Conservation (phyloP, 495 filamentous ascomycete species). For the Trichocladium antarcticum region DNA sequence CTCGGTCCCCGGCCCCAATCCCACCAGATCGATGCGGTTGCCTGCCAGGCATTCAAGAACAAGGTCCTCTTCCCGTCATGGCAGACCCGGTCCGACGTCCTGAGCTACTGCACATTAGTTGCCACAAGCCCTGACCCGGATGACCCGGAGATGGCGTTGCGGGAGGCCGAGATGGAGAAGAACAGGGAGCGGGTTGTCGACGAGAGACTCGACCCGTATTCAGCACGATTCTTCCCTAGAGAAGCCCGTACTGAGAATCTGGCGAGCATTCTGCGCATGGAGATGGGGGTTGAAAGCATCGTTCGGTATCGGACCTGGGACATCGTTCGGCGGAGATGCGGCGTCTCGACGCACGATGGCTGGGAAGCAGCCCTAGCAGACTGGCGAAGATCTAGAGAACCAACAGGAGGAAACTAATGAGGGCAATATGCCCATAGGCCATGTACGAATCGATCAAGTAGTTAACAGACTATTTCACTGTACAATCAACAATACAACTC, state of each 20-base stretch:
- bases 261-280: conserved; percentile 66
- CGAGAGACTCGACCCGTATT: conserved; percentile 89
- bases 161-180: conserved; percentile 57
- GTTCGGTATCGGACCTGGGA: conserved; percentile 75
- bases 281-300: conserved; percentile 78
- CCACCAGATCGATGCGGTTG: conserved; percentile 43
- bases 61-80: conserved; percentile 79
- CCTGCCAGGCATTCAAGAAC: conserved; percentile 64
- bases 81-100: conserved; percentile 72
- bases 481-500: too few relatives aligned
- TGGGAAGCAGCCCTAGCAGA: conserved; percentile 54
- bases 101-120: conserved; percentile 83
- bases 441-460: too few relatives aligned
- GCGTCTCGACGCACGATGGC: conserved; percentile 34
- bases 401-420: background rate
- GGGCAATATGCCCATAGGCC: too few relatives aligned
- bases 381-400: conserved; percentile 21
- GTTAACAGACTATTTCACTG: too few relatives aligned
- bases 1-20: conserved; percentile 43
- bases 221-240: conserved; percentile 67
- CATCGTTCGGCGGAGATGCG: conserved; percentile 69
- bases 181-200: conserved; percentile 69
- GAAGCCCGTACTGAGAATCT: conserved; percentile 78
- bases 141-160: conserved; percentile 65
- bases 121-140: conserved; percentile 80